A percentile compares a stretch with the other conserved stretches of the same genome.
Evolutionary conservation across 371 early-diverging fungal genomes (phyloP).

Genomic region (Rhizopus delemar): DNA sequence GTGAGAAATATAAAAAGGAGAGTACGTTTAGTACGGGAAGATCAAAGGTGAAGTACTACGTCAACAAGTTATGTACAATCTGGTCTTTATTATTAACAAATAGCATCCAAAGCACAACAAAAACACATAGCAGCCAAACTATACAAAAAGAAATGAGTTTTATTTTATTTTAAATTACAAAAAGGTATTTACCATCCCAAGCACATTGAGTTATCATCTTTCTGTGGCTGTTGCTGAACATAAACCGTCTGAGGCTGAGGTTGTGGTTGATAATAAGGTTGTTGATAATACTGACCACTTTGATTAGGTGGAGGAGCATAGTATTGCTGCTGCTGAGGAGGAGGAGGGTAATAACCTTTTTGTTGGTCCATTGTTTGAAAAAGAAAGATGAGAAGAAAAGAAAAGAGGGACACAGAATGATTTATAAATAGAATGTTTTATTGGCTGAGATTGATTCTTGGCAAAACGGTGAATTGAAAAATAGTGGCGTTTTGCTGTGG

Average conservation of each 20-base stretch:
- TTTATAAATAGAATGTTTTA: background rate
- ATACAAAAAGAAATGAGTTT: constrained; percentile 8
- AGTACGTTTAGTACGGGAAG: too few relatives aligned
- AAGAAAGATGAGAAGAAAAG: background rate
- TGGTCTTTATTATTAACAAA: constrained; percentile 12
- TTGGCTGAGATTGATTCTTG: constrained; percentile 71
- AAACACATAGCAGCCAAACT: constrained; percentile 49
- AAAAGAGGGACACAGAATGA: background rate
- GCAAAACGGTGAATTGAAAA: background rate
- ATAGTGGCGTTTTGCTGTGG: background rate
- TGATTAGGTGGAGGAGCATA: constrained; percentile 81
- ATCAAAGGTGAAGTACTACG: too few relatives aligned
- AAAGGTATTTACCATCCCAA: constrained; percentile 37
- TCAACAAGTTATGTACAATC: background rate
- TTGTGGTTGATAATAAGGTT: constrained; percentile 26
- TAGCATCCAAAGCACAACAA: constrained; percentile 48
- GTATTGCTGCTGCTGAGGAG: constrained; percentile 1
- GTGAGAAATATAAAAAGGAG: too few relatives aligned
- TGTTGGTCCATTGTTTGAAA: background rate
- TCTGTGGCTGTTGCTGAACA: constrained; percentile 32
- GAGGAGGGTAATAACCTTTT: constrained; percentile 3
- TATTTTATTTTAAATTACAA: background rate
- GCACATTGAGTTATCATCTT: constrained; percentile 35
- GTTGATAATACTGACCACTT: constrained; percentile 76
- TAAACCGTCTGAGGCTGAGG: constrained; percentile 33